phyloP scores from a whole-genome alignment of 768 basidiomycete genomes.

The Bullera alba region DNA sequence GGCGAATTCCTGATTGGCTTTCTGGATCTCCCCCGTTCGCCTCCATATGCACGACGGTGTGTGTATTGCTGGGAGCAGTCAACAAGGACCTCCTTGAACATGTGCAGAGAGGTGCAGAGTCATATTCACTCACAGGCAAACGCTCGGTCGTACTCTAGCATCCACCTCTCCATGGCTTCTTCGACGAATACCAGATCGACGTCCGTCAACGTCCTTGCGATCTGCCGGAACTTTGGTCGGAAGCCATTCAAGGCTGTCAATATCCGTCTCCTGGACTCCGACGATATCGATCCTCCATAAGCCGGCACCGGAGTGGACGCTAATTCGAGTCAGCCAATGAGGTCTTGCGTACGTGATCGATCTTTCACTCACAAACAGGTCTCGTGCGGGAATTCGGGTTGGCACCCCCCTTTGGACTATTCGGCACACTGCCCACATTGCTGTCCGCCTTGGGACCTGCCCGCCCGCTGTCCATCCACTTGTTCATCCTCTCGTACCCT shows the following conservation, averaged over 20 bases:
- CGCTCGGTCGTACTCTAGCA: conserved; percentile 88
- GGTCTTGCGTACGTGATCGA: not conserved
- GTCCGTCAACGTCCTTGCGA: conserved; percentile 40
- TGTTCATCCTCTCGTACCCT: conserved; percentile 79
- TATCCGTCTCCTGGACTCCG: conserved; percentile 85
- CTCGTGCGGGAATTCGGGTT: not conserved
- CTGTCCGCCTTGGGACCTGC: conserved; percentile 32
- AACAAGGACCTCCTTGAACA: not conserved
- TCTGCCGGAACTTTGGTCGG: conserved; percentile 48
- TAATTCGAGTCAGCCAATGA: not conserved
- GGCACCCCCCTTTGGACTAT: conserved; percentile 15
- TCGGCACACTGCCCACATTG: conserved; percentile 12
- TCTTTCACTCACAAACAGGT: not conserved
- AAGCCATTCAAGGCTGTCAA: conserved; percentile 63
- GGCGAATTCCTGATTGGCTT: conserved; percentile 92
- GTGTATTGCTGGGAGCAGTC: conserved; percentile 70
- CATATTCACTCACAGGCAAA: conserved; percentile 40
- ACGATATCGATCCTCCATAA: conserved; percentile 60
- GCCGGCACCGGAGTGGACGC: conserved; percentile 9
- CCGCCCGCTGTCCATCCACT: conserved; percentile 74
- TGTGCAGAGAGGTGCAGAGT: not conserved
- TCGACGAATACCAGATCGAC: conserved; percentile 90
- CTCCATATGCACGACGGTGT: conserved; percentile 96
- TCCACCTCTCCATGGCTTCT: conserved; percentile 89
- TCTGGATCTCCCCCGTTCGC: conserved; percentile 96